A percentile compares a stretch with the other conserved stretches of the same genome.
These are phyloP conservation scores for Aquanectria penicillioides DNA, from an alignment of 2,329 filamentous ascomycete species.

Conservation along the genomic window DNA sequence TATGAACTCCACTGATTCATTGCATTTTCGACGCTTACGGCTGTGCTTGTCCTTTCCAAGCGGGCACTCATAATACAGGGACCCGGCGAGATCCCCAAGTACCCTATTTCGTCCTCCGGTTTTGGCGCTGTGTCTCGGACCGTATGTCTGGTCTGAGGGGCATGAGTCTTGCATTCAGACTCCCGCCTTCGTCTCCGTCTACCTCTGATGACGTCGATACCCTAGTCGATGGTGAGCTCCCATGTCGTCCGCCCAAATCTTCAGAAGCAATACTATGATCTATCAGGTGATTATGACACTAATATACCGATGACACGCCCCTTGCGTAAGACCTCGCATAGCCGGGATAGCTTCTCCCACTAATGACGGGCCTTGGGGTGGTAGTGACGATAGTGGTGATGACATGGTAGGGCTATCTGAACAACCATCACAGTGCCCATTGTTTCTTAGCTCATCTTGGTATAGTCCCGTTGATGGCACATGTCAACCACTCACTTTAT, in stretches of 20 bases:
- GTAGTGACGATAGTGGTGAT: background rate
- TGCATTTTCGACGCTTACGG: background rate
- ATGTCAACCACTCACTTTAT: background rate
- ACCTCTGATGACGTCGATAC: background rate
- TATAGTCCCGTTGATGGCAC: constrained; percentile 1
- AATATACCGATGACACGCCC: constrained; percentile 17
- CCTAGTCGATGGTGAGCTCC: background rate
- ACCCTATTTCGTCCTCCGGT: background rate
- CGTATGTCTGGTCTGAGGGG: background rate
- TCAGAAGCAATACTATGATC: background rate
- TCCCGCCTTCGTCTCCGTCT: background rate
- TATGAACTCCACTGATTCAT: constrained; percentile 3
- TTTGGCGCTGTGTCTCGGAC: background rate
- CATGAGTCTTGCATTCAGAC: background rate
- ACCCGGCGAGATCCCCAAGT: background rate
- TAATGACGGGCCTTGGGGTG: background rate
- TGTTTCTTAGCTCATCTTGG: background rate
- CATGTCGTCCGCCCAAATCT: background rate
- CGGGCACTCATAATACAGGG: constrained; percentile 1
- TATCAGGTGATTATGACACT: background rate
- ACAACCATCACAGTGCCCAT: constrained; percentile 6
- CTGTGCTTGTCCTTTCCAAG: background rate
- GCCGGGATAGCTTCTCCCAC: background rate
- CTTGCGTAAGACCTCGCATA: constrained; percentile 2
- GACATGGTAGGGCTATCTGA: constrained; percentile 8